Evolutionary conservation across 169 alveolate genomes (phyloP), one percentile per base, ranked within the genome.

Genomic region (Amoebophrya sp.): DNA sequence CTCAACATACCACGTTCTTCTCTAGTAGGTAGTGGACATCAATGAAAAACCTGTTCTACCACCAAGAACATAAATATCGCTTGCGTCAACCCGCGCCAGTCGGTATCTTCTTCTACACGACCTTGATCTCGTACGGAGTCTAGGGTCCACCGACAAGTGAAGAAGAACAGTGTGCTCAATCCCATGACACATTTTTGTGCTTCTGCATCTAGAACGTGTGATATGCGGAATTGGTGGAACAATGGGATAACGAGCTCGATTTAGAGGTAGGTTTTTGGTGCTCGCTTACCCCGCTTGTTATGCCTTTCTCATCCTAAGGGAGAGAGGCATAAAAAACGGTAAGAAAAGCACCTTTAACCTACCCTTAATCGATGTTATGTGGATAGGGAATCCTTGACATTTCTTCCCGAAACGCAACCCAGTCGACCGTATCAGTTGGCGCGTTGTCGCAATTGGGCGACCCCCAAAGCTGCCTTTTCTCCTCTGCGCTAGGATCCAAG

Each of bases 381-480:
- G 83, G 83, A 36, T 65, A 65, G 36, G 83, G 83, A 18, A 65
- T 65, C 36, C 83, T 29, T 29, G 39, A 26, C 36, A 65, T 65
- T 36, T 65, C 33, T 36, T 65, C 33, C 3, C 83, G 83, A 36
- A 65, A 65, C 2, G 3, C 12, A 36, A 65, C 33, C 83, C 83
- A 65, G 83, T 65, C 26, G 83, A 65, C 26, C 38, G 18, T 1
- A 29, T 65, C 83, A 36, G 33, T 65, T 29, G 2, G 39, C 36
- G 83, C 83, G 26, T 65, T 65, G 36, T 65, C 83, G 83, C 83
- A 65, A 18, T 65, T 65, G 33, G 83, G 83, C 12, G 36, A 12
- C 38, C 83, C 83, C 83, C 83, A 65, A 10, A 65, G 83, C 83
- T 65, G 83, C 83, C 33, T 1, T 26, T 65, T 65, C 83, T 65